Conservation (phyloP, 805 yeast genomes). For the Zygoascus biomembranicola region DNA sequence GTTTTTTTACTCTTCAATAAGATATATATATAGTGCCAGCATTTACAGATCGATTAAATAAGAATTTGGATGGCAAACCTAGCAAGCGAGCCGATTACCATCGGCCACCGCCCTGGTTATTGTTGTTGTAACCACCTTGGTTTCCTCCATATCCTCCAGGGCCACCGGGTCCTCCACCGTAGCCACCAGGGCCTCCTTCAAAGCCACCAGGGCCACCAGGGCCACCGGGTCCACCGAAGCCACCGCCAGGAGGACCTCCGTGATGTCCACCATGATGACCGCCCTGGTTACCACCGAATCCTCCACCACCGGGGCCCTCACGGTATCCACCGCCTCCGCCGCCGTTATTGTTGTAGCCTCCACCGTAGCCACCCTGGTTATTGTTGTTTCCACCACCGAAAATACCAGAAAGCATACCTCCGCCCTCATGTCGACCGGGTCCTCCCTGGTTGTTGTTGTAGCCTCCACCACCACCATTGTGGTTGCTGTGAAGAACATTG, state of each 20-base stretch:
- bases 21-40: too few species aligned
- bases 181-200: not conserved
- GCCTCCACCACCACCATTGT: not conserved
- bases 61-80: too few species aligned
- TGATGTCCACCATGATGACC: not conserved
- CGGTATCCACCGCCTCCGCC: slow-evolving; percentile 11
- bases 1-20: too few species aligned
- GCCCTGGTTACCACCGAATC: slow-evolving; percentile 19
- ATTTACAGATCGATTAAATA: too few species aligned
- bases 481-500: not conserved
- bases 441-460: not conserved
- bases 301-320: slow-evolving; percentile 13
- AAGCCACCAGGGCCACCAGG: slow-evolving; percentile 11
- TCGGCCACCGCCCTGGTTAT: not conserved
- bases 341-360: slow-evolving; percentile 7
- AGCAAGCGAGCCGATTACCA: not conserved
- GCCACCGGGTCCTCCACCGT: not conserved
- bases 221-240: slow-evolving; percentile 1
- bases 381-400: not conserved
- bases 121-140: not conserved
- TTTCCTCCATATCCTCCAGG: slow-evolving; percentile 10
- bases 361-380: slow-evolving; percentile 4
- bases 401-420: not conserved
- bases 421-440: not conserved
- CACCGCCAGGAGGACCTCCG: not conserved